Conservation (phyloP, 2,329 filamentous ascomycete genomes). For the Chrysoporthe cubensis region DNA sequence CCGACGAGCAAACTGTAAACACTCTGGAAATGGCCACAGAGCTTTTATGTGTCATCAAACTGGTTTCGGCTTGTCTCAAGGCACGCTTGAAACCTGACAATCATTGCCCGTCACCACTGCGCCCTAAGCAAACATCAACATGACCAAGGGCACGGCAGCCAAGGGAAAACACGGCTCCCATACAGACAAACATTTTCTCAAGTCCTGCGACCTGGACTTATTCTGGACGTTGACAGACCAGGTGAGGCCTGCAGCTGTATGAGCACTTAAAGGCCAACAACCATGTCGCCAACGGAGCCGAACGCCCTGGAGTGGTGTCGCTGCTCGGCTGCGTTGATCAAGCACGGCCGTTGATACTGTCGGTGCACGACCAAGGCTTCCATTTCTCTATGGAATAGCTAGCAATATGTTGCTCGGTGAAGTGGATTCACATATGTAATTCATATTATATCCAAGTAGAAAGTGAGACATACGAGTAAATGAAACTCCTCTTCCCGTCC, state of each 20-base stretch:
- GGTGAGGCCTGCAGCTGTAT: no score
- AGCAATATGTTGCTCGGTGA: no score
- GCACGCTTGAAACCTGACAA: neutral
- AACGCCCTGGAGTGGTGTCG: no score
- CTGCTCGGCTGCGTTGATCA: no score
- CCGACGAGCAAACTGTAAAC: neutral
- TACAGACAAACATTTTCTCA: neutral
- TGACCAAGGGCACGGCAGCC: neutral
- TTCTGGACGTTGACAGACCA: no score
- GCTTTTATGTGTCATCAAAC: neutral
- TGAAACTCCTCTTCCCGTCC: neutral
- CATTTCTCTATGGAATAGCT: no score
- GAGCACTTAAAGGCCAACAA: no score
- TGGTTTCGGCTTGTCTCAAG: neutral
- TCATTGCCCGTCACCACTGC: neutral
- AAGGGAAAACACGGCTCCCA: neutral
- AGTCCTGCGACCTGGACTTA: neutral
- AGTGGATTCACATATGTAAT: no score
- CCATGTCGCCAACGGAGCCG: no score
- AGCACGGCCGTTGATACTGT: no score
- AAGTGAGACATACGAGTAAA: neutral
- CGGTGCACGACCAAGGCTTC: no score
- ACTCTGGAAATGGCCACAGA: neutral
- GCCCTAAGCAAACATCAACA: conserved; percentile 2
- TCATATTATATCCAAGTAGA: neutral